phyloP scores from a whole-genome alignment of 1,284 basidiomycete species.

The Pascua guehoae region DNA sequence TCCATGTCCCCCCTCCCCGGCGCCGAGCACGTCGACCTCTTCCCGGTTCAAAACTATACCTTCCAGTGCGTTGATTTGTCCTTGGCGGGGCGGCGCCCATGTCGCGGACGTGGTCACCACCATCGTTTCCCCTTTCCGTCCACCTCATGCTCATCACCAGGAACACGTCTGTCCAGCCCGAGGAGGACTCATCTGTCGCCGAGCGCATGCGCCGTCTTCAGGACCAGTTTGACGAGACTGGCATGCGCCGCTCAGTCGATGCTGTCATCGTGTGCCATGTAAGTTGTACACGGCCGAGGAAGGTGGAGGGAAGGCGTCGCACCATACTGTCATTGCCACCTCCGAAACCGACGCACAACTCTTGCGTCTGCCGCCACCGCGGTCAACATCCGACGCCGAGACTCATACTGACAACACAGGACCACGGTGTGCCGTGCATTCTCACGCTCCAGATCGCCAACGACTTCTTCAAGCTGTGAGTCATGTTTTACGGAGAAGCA shows the following conservation, averaged over 20 bases:
- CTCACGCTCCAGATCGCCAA: conserved; percentile 98
- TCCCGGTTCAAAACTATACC: conserved; percentile 17
- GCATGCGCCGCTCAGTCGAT: conserved; percentile 89
- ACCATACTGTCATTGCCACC: background rate
- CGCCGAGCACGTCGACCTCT: conserved; percentile 6
- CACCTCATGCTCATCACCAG: conserved; percentile 2
- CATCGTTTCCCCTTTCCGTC: background rate
- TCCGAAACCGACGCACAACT: background rate
- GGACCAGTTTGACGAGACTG: conserved; percentile 94
- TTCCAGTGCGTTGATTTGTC: conserved; percentile 10
- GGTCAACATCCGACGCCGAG: background rate
- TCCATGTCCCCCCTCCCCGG: too few relatives aligned
- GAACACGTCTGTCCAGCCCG: conserved; percentile 65
- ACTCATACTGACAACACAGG: conserved; percentile 37
- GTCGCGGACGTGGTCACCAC: too few relatives aligned
- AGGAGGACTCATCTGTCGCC: conserved; percentile 92
- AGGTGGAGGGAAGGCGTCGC: background rate
- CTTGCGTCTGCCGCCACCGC: background rate
- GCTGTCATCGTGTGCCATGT: conserved; percentile 91
- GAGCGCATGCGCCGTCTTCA: conserved; percentile 82
- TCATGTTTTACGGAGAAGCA: conserved; percentile 13
- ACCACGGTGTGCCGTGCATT: conserved; percentile 90
- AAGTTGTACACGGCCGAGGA: conserved; percentile 22
- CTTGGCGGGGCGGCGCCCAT: background rate
- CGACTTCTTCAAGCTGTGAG: conserved; percentile 96